These are phyloP conservation scores for Tylopilus felleus DNA, from an alignment of 768 basidiomycete species.

Conservation along the genomic window DNA sequence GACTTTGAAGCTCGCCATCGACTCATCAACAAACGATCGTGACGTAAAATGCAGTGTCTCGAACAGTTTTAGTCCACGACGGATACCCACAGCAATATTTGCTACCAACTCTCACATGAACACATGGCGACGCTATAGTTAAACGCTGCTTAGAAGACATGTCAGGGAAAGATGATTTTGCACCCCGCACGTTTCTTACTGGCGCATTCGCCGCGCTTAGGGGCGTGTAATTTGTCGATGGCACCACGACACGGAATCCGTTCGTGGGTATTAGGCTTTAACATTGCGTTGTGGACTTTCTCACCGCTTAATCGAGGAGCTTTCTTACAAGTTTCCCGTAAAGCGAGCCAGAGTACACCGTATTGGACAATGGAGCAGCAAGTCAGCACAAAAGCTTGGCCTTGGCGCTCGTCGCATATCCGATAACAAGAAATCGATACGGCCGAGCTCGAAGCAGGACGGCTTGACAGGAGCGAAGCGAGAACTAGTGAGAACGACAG, in stretches of 20 bases:
- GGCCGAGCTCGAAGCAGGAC: constrained; percentile 3
- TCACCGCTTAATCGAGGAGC: constrained; percentile 16
- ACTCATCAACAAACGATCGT: neutral
- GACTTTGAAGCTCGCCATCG: constrained; percentile 3
- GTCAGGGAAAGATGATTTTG: neutral
- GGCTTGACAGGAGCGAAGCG: constrained; percentile 18
- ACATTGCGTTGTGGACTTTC: constrained; percentile 12
- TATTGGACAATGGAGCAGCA: neutral
- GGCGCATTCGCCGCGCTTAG: neutral
- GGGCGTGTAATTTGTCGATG: neutral
- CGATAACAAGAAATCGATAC: constrained; percentile 1
- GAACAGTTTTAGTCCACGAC: neutral
- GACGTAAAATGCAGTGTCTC: constrained; percentile 21
- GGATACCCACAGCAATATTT: constrained; percentile 1
- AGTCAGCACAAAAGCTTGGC: neutral
- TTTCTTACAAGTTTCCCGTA: constrained; percentile 1
- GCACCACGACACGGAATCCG: constrained; percentile 1
- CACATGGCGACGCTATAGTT: neutral
- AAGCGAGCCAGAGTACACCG: neutral
- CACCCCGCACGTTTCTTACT: neutral
- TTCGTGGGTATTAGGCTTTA: constrained; percentile 14
- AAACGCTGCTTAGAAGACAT: constrained; percentile 1
- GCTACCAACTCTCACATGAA: constrained; percentile 3
- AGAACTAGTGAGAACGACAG: constrained; percentile 11
- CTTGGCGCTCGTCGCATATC: neutral